Percentiles rank a stretch among this genome's conserved stretches.
Conservation (phyloP, 2,329 filamentous ascomycete species). For the Exophiala sp. region DNA sequence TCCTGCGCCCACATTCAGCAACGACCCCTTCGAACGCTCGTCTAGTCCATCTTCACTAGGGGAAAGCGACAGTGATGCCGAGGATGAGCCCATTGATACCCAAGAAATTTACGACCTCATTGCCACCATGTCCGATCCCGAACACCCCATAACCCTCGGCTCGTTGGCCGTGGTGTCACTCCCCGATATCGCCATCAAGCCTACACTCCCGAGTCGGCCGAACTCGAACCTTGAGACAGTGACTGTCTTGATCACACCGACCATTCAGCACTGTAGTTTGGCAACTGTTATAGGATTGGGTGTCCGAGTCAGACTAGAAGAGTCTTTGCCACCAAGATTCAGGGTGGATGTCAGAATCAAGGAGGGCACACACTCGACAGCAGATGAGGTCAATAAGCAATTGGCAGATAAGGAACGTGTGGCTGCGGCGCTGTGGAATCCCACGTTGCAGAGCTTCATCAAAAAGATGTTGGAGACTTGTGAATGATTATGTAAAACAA, state of each 20-base stretch:
- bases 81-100: conserved; percentile 84
- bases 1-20: conserved; percentile 47
- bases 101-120: conserved; percentile 98
- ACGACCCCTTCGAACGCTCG: conserved; percentile 45
- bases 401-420: conserved; percentile 94
- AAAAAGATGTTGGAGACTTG: conserved; percentile 93
- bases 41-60: conserved; percentile 37
- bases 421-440: conserved; percentile 90
- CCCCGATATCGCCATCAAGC: conserved; percentile 80
- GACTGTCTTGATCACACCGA: conserved; percentile 86
- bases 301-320: conserved; percentile 84
- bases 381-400: conserved; percentile 95
- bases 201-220: conserved; percentile 58
- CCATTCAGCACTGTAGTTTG: conserved; percentile 93
- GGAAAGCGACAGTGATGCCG: conserved; percentile 51
- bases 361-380: conserved; percentile 91
- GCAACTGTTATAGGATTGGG: conserved; percentile 95
- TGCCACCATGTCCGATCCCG: conserved; percentile 89
- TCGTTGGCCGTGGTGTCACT: conserved; percentile 93
- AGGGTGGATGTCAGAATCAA: conserved; percentile 91
- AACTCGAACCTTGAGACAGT: conserved; percentile 67
- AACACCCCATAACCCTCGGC: conserved; percentile 90
- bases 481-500: conserved; percentile 41
- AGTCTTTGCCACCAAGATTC: conserved; percentile 86
- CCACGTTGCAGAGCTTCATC: conserved; percentile 79